Evolutionary conservation across 2,329 filamentous ascomycete genomes (phyloP), one percentile per base, ranked within the genome.

Genomic region (Pseudogymnoascus sp.): DNA sequence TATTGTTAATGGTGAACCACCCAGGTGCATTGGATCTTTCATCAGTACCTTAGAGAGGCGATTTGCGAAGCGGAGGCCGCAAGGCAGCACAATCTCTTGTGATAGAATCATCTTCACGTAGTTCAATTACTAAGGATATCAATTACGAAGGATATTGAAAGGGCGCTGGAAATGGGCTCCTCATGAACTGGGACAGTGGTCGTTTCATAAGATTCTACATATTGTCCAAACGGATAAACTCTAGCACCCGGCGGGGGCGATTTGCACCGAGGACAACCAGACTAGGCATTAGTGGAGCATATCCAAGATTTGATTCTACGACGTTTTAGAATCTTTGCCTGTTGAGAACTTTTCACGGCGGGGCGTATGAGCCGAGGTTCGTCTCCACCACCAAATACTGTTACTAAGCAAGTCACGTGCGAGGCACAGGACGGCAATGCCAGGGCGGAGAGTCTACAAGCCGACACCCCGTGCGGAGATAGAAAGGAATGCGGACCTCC

Each of bases 11-110:
- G 21, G 31, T 12, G 5, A 18, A n/a, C 37, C 37, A 56, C 28
- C 43, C 18, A 49, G 11, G 3, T 28, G 42, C 12, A 28, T 14
- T 34, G 21, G 25, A 14, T 28, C 21, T 31, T 59, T 36, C 9
- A 63, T 31, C 23, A 40, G 43, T 68, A 68, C 69, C 65, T 79
- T 80, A 59, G 71, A 75, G 1, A 87, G 75, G 4, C 83, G 79
- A 68, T 86, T 86, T 2, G 81, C 80, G 2, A 86, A 70, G 0
- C 75, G 77, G 25, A 87, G 75, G 1, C 84, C 84, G 69, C 81
- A 84, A 65, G 80, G 79, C 1, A 85, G 75, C 16, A 21, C 28
- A 21, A 56, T 56, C 16, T 56, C 49, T 36, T 56, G 25, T 56
- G 49, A 56, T 3, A 56, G 49, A 56, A 56, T 28, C 49, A 56